Evolutionary conservation across 495 filamentous ascomycete genomes (phyloP), one percentile per base, ranked within the genome.

Genomic region (Penicillium waksmanii): DNA sequence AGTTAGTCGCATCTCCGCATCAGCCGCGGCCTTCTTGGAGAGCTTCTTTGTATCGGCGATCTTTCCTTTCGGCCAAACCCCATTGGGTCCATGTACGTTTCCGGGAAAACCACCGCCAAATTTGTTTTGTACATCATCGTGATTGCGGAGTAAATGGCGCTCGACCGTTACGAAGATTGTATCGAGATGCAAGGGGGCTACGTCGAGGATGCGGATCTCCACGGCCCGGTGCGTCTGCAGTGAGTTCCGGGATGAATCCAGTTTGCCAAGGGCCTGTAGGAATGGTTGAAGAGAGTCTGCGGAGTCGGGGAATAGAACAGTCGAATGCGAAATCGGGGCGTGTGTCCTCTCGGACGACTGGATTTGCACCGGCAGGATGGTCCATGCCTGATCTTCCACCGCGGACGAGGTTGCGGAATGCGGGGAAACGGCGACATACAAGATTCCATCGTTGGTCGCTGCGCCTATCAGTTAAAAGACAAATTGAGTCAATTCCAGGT

Each of bases 161-260:
- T 97, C 93, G 15, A 95, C 83, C 38, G 82, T 91, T 36, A 98
- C 90, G 68, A 89, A 96, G 9, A 97, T 82, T 1, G 88, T 91
- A 51, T 96, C 90, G 34, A 98, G 77, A 13, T 85, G 80, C 31
- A 97, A 74, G 13, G 93, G 89, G 15, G 87, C 81, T 8, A 94
- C 90, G 71, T 96, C 92, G 57, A 93, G 70, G 3, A 96, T 79
- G 51, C 89, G 77, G 63, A 98, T 89, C 69, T 96, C 92, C 53
- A 96, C 87, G n/a, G 73, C 56, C 68, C 85, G 75, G 78, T 84
- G 67, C 67, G 74, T 64, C 76, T 85, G 77, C 50, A 76, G 58
- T 80, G 84, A 63, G 77, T 84, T 62, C 75, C 74, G 72, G 5
- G 75, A 73, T n/a, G 73, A 69, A 40, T 77, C 84, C 7, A 87